Conservation (phyloP, 441 rosid genomes). For the Adansonia gregorii region DNA sequence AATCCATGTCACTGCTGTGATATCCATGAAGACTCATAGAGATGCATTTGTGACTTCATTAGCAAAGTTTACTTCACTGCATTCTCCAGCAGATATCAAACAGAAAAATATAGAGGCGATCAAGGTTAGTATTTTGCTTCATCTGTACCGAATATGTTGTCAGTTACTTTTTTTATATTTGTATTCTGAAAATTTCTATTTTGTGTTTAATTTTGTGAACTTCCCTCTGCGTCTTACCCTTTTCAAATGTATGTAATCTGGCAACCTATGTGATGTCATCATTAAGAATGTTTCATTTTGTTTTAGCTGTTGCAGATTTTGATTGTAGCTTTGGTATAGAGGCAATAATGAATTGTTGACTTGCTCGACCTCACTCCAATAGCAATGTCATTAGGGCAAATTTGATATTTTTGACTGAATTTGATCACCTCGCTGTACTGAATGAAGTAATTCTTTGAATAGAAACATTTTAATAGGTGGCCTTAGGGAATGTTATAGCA, state of each 20-base stretch:
- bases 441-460: neutral
- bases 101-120: slow-evolving; percentile 91
- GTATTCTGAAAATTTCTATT: neutral
- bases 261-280: neutral
- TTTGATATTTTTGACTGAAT: slow-evolving; percentile 8
- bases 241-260: slow-evolving; percentile 2
- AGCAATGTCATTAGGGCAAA: slow-evolving; percentile 8
- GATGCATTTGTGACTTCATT: slow-evolving; percentile 99
- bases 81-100: slow-evolving; percentile 97
- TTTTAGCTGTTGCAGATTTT: slow-evolving; percentile 17
- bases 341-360: slow-evolving; percentile 10
- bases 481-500: neutral
- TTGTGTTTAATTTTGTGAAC: slow-evolving; percentile 12
- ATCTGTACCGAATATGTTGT: slow-evolving; percentile 5
- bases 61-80: slow-evolving; percentile 97
- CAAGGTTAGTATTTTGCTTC: slow-evolving; percentile 59
- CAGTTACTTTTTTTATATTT: neutral
- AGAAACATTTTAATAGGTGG: neutral
- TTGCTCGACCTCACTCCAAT: neutral
- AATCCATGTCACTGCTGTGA: slow-evolving; percentile 92
- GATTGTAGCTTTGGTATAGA: slow-evolving; percentile 2
- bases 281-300: neutral
- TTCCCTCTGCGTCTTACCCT: neutral
- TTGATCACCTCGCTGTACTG: neutral
- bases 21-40: slow-evolving; percentile 99